Evolutionary conservation across 768 basidiomycete species (phyloP).

Genomic region (Pholiota molesta): DNA sequence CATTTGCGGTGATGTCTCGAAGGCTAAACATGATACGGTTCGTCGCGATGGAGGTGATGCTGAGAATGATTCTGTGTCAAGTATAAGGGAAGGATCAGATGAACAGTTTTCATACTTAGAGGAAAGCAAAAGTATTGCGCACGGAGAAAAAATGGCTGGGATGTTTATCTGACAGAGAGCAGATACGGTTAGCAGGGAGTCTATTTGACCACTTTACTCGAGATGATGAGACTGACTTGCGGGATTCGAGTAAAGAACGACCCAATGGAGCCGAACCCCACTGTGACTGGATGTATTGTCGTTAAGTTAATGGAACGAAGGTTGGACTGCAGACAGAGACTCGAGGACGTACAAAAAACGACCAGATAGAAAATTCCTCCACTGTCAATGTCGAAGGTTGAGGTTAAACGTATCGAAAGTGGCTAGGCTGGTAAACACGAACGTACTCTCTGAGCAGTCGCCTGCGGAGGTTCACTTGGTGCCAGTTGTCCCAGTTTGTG

Average conservation of each 20-base stretch:
- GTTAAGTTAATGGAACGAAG: neutral
- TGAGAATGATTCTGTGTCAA: conserved; percentile 26
- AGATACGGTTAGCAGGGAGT: neutral
- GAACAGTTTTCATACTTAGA: too few relatives aligned
- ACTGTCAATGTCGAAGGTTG: neutral
- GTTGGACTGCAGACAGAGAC: neutral
- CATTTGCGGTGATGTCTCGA: conserved; percentile 4
- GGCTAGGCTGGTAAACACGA: neutral
- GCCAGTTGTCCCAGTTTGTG: conserved; percentile 33
- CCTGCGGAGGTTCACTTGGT: conserved; percentile 31
- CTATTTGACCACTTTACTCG: neutral
- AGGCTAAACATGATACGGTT: conserved; percentile 34
- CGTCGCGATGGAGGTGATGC: conserved; percentile 32
- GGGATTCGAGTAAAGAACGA: neutral
- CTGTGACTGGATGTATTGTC: neutral
- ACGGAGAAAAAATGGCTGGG: neutral
- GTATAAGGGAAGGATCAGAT: neutral
- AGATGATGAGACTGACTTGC: neutral
- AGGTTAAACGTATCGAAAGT: neutral
- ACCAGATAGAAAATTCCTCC: neutral
- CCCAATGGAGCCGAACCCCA: neutral
- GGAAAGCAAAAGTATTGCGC: neutral
- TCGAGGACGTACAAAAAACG: neutral
- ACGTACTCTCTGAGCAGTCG: conserved; percentile 43
- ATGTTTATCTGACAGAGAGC: neutral